Evolutionary conservation across 1,139 yeast species (phyloP), one percentile per base, ranked within the genome.

Genomic region (Arxiozyma heterogenica): DNA sequence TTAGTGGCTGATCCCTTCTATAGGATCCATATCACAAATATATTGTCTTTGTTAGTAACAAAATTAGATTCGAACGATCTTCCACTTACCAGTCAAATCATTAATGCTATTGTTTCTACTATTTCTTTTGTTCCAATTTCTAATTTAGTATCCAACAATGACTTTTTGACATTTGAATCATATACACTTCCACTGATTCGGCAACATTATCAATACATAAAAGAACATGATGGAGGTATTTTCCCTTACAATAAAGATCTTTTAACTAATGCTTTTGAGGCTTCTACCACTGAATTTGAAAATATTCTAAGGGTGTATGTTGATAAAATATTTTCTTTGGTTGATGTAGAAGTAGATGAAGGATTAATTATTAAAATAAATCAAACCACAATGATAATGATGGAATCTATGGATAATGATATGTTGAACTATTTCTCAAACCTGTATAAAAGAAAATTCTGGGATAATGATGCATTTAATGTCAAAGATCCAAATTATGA

Each of bases 1-100:
- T 80, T 93, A 74, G 84, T 88, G 0, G 69, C 75, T 39, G 76
- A 82, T 4, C 85, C 86, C 1, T 69, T 83, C 2, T 89, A 79
- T 66, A 75, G 96, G 52, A 83, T 88, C 17, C 98, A 94, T 64
- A 72, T 90, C 25, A 81, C 94, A 0, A 80, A 95, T 54, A 73
- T 94, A 18, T 67, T 93, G 41, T 80, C 83, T 51, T 76, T 88
- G 67, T 74, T 86, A 0, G 70, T 90, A n/a, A 88, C 91, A 0
- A 96, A 95, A 34, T 82, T 94, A 48, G 98, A 93, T 66, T 82
- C 94, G 1, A 93, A 91, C 68, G 98, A 94, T 69, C 76, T 90
- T 53, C 79, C 76, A 38, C 83, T 93, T 65, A 84, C 96, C 0
- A 75, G 85, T 43, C 77, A 81, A 54, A 80, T 96, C 0, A 72